Evolutionary conservation across 208 protist genomes (phyloP).

Genomic region (Acanthamoeba lenticulata): DNA sequence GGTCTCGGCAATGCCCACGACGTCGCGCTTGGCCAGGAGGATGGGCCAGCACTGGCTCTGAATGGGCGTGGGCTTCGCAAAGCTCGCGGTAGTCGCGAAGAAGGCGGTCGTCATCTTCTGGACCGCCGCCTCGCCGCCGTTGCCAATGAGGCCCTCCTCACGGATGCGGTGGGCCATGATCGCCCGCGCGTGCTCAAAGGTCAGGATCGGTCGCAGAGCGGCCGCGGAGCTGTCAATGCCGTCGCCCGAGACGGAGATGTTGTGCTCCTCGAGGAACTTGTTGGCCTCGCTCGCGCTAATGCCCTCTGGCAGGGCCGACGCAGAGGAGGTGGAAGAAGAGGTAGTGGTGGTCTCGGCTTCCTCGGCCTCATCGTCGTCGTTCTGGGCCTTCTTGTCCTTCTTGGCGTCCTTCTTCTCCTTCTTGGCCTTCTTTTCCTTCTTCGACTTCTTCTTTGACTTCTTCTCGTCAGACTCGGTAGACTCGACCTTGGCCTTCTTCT

Average conservation of each 20-base stretch:
- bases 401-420: conserved; percentile 12
- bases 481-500: not conserved
- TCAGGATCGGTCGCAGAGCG: not conserved
- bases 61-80: conserved; percentile 88
- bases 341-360: not conserved
- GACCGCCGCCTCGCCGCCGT: not conserved
- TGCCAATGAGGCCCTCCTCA: not conserved
- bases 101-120: conserved; percentile 18
- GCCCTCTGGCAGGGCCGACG: not conserved
- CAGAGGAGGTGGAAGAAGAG: not conserved
- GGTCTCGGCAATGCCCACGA: conserved; percentile 90
- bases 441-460: not conserved
- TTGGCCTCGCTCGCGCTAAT: conserved; percentile 23
- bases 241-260: conserved; percentile 39
- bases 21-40: conserved; percentile 86
- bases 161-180: conserved; percentile 17
- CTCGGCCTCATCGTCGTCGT: not conserved
- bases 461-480: not conserved
- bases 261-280: conserved; percentile 13
- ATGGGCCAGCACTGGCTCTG: conserved; percentile 90
- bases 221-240: not conserved
- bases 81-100: conserved; percentile 73
- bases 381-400: not conserved
- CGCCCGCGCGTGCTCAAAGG: conserved; percentile 23
- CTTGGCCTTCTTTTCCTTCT: conserved; percentile 57